Evolutionary conservation across 768 basidiomycete species (phyloP).

Genomic region (Xerocomus brunneocitrinus): DNA sequence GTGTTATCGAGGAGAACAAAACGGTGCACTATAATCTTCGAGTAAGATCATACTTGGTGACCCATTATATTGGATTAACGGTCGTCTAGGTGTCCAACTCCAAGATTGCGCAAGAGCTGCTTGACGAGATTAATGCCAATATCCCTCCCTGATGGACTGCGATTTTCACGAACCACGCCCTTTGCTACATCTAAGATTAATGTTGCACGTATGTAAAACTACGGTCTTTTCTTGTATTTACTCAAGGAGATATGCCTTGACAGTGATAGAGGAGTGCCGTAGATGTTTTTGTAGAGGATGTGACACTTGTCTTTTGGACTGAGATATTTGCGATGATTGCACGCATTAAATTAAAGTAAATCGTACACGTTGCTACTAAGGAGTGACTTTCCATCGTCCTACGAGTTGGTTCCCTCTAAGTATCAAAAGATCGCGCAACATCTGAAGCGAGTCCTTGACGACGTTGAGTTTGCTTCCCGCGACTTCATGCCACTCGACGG

Average conservation of each 20-base stretch:
- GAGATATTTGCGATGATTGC: slow-evolving; percentile 5
- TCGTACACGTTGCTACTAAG: slow-evolving; percentile 21
- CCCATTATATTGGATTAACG: background rate
- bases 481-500: slow-evolving; percentile 92
- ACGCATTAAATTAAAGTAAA: slow-evolving; percentile 26
- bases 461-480: slow-evolving; percentile 89
- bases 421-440: slow-evolving; percentile 83
- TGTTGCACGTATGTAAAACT: slow-evolving; percentile 31
- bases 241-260: slow-evolving; percentile 23
- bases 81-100: slow-evolving; percentile 55
- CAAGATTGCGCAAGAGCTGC: slow-evolving; percentile 65
- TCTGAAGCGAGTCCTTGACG: slow-evolving; percentile 78
- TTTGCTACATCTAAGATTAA: slow-evolving; percentile 32
- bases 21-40: slow-evolving; percentile 73
- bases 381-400: slow-evolving; percentile 63
- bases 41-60: slow-evolving; percentile 38
- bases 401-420: slow-evolving; percentile 76
- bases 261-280: slow-evolving; percentile 20
- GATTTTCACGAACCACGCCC: slow-evolving; percentile 14
- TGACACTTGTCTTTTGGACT: slow-evolving; percentile 10
- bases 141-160: slow-evolving; percentile 33
- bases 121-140: slow-evolving; percentile 49
- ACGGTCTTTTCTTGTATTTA: slow-evolving; percentile 26
- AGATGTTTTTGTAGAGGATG: slow-evolving; percentile 9
- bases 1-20: slow-evolving; percentile 57